A percentile compares a stretch with the other conserved stretches of the same genome.
phyloP scores from a whole-genome alignment of 2,329 filamentous ascomycete species.

The Pleurostoma richardsiae region DNA sequence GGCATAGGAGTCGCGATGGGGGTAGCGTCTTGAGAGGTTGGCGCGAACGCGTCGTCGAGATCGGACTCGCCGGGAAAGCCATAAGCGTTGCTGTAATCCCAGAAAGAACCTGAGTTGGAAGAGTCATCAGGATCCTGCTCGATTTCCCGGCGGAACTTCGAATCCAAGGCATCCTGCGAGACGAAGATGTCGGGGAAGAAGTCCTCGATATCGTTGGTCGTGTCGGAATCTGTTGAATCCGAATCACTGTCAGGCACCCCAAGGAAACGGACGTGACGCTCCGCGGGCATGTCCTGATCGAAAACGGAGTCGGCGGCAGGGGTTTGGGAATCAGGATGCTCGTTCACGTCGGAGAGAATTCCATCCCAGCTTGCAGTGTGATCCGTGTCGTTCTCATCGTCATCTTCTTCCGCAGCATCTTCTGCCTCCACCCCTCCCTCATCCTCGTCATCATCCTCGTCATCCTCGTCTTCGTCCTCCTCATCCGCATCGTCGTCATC shows the following conservation, averaged over 20 bases:
- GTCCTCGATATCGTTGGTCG: conserved; percentile 55
- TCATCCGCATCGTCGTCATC: conserved; percentile 25
- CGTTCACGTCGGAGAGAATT: conserved; percentile 34
- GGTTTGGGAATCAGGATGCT: conserved; percentile 25
- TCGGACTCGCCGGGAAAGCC: conserved; percentile 28
- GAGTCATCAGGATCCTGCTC: conserved; percentile 60
- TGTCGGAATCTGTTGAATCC: conserved; percentile 51
- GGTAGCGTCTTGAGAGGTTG: conserved; percentile 33
- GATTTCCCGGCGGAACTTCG: conserved; percentile 67
- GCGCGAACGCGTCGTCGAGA: conserved; percentile 29
- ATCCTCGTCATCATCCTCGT: conserved; percentile 29
- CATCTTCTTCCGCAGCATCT: conserved; percentile 33
- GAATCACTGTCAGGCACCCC: conserved; percentile 63
- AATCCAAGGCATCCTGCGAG: conserved; percentile 68
- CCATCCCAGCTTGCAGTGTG: conserved; percentile 39
- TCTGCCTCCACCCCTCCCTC: conserved; percentile 28
- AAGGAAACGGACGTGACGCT: conserved; percentile 71
- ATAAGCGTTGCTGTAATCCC: conserved; percentile 52
- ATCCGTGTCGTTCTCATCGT: conserved; percentile 30
- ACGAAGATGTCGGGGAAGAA: conserved; percentile 77
- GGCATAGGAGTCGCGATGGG: conserved; percentile 34
- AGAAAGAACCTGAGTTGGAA: conserved; percentile 54
- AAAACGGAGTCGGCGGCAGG: conserved; percentile 12
- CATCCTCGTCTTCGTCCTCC: conserved; percentile 30
- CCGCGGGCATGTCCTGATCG: conserved; percentile 18